Conservation (phyloP, 176 grass and related monocot species). For the Melocanna baccifera region DNA sequence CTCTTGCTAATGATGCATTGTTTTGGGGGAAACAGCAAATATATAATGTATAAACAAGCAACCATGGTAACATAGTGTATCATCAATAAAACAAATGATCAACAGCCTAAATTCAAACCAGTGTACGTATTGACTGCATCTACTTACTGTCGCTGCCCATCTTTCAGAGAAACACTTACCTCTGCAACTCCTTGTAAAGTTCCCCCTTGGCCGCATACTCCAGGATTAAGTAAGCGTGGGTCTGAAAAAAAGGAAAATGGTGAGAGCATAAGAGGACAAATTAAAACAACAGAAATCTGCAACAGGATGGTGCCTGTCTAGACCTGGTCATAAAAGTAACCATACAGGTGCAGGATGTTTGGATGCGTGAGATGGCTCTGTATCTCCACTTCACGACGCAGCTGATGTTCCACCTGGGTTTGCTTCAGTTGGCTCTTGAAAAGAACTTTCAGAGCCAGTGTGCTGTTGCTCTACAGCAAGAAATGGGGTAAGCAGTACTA, state of each 20-base stretch:
- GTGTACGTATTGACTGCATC: not conserved
- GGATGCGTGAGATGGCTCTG: conserved; percentile 77
- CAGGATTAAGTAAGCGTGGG: conserved; percentile 66
- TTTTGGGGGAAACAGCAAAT: conserved; percentile 28
- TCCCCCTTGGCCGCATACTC: conserved; percentile 83
- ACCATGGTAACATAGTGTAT: not conserved
- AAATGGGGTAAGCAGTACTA: not conserved
- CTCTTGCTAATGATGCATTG: conserved; percentile 64
- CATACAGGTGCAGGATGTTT: conserved; percentile 78
- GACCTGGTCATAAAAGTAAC: conserved; percentile 90
- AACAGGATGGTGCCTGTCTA: not conserved
- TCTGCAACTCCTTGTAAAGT: conserved; percentile 69
- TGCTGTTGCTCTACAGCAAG: conserved; percentile 60
- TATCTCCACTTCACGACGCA: conserved; percentile 74
- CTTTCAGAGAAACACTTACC: conserved; percentile 63
- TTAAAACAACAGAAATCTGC: not conserved
- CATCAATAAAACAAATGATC: not conserved
- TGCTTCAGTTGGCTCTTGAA: conserved; percentile 89
- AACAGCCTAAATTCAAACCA: not conserved
- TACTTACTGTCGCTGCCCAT: conserved; percentile 61
- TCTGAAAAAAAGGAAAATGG: conserved; percentile 38
- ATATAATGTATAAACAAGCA: not conserved
- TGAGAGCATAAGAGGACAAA: not conserved
- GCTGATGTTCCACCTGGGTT: conserved; percentile 77
- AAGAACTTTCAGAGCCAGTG: conserved; percentile 83